phyloP scores from a whole-genome alignment of 352 stramenopile genomes.

The Globisporangium viniferum region DNA sequence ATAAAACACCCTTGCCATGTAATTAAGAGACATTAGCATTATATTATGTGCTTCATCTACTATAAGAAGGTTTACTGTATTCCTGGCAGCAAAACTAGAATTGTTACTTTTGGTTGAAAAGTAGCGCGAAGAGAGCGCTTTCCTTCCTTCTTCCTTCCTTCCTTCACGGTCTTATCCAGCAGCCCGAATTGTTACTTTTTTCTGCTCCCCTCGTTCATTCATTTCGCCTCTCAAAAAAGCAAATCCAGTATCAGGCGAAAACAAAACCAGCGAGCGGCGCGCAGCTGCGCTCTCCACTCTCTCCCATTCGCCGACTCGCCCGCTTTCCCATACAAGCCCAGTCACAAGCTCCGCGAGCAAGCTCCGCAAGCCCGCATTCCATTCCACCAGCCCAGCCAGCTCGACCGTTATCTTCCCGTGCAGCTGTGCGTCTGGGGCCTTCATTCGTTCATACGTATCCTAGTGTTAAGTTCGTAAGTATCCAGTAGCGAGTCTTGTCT shows the following conservation, averaged over 20 bases:
- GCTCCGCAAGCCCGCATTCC: not conserved
- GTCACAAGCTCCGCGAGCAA: no score
- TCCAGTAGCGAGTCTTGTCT: not conserved
- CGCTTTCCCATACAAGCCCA: not conserved
- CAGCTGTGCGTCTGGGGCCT: not conserved
- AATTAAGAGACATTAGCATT: no score
- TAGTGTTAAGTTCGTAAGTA: not conserved
- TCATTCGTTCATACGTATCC: conserved; percentile 2
- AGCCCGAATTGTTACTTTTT: not conserved
- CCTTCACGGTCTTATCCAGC: not conserved
- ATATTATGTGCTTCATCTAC: no score
- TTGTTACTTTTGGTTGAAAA: not conserved
- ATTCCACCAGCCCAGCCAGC: not conserved
- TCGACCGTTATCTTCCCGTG: not conserved
- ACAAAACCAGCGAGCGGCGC: not conserved
- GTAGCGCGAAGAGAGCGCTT: not conserved
- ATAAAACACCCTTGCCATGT: no score
- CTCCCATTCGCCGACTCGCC: conserved; percentile 11
- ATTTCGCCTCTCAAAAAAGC: not conserved
- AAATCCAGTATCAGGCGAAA: conserved; percentile 3
- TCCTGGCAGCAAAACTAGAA: no score
- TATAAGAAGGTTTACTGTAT: no score
- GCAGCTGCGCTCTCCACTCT: conserved; percentile 9
- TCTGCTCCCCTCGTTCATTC: not conserved
- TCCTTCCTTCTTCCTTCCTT: no score